phyloP scores from a whole-genome alignment of 106 monocot species.

The Apostasia shenzhenica region DNA sequence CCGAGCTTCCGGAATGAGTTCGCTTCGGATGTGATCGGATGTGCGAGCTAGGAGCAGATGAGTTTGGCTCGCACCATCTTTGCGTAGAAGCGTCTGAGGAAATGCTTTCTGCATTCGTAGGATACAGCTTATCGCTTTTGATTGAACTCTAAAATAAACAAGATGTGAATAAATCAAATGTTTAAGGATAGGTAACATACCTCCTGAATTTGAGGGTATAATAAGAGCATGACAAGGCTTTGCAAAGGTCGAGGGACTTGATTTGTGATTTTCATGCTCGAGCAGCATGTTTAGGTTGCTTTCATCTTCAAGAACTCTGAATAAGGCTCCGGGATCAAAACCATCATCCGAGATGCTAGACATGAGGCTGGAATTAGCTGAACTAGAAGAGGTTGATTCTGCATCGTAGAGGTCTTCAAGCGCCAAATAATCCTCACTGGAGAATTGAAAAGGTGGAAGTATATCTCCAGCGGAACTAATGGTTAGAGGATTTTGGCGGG shows the following conservation, averaged over 20 bases:
- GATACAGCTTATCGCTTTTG: not conserved
- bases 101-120: not conserved
- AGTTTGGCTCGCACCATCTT: not conserved
- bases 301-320: slow-evolving; percentile 31
- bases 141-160: not conserved
- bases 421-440: slow-evolving; percentile 46
- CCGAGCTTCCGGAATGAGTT: slow-evolving; percentile 9
- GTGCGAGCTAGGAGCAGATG: not conserved
- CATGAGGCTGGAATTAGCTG: slow-evolving; percentile 35
- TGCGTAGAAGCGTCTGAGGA: not conserved
- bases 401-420: slow-evolving; percentile 36
- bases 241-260: not conserved
- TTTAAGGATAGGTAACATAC: not conserved
- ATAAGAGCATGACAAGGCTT: not conserved
- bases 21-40: not conserved
- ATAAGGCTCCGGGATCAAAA: slow-evolving; percentile 51
- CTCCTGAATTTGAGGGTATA: not conserved
- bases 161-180: not conserved
- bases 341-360: slow-evolving; percentile 33
- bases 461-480: slow-evolving; percentile 15
- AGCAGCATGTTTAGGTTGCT: not conserved
- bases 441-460: slow-evolving; percentile 12
- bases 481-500: not conserved
- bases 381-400: slow-evolving; percentile 37
- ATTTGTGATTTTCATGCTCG: slow-evolving; percentile 6